Evolutionary conservation across 163 green algal genomes (phyloP), one percentile per base, ranked within the genome.

Genomic region (Scenedesmus sp.): DNA sequence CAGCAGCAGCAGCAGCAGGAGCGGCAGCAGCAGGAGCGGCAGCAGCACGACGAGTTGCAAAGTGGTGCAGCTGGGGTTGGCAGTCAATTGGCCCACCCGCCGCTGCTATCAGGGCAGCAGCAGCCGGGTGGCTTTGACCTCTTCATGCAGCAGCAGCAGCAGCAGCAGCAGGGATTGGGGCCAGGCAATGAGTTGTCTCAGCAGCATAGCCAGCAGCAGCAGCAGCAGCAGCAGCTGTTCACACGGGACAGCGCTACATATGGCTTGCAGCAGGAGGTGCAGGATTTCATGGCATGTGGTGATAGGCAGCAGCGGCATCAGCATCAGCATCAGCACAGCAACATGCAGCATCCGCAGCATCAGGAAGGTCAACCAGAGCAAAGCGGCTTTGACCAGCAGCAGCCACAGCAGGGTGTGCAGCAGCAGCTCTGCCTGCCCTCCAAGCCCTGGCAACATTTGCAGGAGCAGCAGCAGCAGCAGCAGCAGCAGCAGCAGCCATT

Each of bases 381-480:
- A n/a, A n/a, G n/a, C n/a, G n/a, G n/a, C n/a, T n/a, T n/a, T n/a
- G n/a, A n/a, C n/a, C 65, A 76, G 30, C 61, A 76, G 61, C 61
- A 76, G 61, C 61, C 37, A 30, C 61, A 72, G 51, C 51, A 61
- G 24, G 51, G 51, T 61, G 51, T 15, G 12, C 51, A 61, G 51
- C 51, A 70, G 56, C 56, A 70, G 56, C n/a, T n/a, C 22, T 7
- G 56, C 20, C 22, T 70, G 56, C 56, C 56, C n/a, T 4, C 20
- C 20, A 70, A 70, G 56, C 56, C 56, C 20, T 70, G 56, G 73
- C 73, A 83, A 37, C 15, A 33, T 43, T 13, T 26, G 61, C 61
- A 76, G 61, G 30, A 40, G 7, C 61, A 76, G 35, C 78, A 84
- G 78, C 78, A 84, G 65, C 65, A 76, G 35, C 78, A 61, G 78